Evolutionary conservation across 2,329 filamentous ascomycete genomes (phyloP).

Genomic region (Fusarium gaditjirri): DNA sequence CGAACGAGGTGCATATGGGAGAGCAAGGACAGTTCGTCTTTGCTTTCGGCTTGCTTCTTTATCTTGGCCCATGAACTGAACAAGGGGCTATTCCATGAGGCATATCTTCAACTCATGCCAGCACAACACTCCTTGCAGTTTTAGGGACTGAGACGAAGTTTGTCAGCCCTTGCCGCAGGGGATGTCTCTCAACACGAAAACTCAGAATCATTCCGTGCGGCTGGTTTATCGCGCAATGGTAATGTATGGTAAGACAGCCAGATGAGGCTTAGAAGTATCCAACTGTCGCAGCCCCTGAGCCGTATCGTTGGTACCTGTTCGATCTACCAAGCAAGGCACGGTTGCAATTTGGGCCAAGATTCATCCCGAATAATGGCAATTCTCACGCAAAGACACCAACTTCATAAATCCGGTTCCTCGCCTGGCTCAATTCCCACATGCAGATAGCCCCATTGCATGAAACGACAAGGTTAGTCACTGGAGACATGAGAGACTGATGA

Average conservation of each 20-base stretch:
- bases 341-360: slow-evolving; percentile 4
- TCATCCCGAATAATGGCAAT: slow-evolving; percentile 6
- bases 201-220: not conserved
- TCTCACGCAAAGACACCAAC: not conserved
- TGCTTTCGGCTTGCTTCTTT: not conserved
- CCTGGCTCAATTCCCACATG: slow-evolving; percentile 6
- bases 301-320: slow-evolving; percentile 6
- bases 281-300: not conserved
- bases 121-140: slow-evolving; percentile 12
- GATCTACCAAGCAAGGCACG: slow-evolving; percentile 13
- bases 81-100: not conserved
- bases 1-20: slow-evolving; percentile 6
- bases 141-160: slow-evolving; percentile 2
- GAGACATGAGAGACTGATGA: not conserved
- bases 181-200: slow-evolving; percentile 6
- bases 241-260: slow-evolving; percentile 4
- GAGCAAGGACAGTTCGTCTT: slow-evolving; percentile 4
- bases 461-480: not conserved
- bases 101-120: slow-evolving; percentile 12
- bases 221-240: slow-evolving; percentile 6
- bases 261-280: slow-evolving; percentile 19
- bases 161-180: not conserved
- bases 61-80: not conserved
- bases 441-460: not conserved
- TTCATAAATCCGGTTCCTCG: not conserved